Conservation (phyloP, 225 moss, liverwort and hornwort genomes). For the Anthoceros angustus region DNA sequence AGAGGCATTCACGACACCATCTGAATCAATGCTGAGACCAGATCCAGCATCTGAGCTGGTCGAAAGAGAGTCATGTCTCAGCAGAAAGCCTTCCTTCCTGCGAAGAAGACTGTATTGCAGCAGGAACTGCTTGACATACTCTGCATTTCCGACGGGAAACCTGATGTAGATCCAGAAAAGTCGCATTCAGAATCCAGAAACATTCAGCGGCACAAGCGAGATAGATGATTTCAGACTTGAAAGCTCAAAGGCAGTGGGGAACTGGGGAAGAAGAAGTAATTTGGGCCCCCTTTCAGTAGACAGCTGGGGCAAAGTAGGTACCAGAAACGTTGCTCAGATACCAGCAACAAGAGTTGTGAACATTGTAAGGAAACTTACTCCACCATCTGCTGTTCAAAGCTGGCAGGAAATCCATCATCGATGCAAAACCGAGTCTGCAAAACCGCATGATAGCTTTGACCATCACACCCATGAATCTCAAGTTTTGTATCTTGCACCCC, state of each 20-base stretch:
- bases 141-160: constrained; percentile 94
- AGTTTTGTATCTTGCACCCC: constrained; percentile 99
- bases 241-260: neutral
- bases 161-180: constrained; percentile 22
- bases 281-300: neutral
- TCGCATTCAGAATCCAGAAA: neutral
- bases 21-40: constrained; percentile 36
- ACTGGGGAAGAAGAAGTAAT: neutral
- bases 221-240: neutral
- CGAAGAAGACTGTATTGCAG: constrained; percentile 89
- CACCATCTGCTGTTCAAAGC: constrained; percentile 99
- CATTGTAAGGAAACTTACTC: constrained; percentile 54
- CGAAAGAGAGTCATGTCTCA: constrained; percentile 82
- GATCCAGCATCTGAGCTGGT: constrained; percentile 55
- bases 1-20: constrained; percentile 60
- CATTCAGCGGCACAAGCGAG: neutral
- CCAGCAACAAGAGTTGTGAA: constrained; percentile 16
- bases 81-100: constrained; percentile 90
- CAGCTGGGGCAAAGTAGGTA: constrained; percentile 7
- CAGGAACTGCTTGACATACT: constrained; percentile 98
- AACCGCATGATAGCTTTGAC: constrained; percentile 99
- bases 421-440: constrained; percentile 96
- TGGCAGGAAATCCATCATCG: constrained; percentile 95
- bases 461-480: constrained; percentile 99
- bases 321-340: constrained; percentile 12